phyloP scores from a whole-genome alignment of 345 rosid species.

The Brassica nigra region DNA sequence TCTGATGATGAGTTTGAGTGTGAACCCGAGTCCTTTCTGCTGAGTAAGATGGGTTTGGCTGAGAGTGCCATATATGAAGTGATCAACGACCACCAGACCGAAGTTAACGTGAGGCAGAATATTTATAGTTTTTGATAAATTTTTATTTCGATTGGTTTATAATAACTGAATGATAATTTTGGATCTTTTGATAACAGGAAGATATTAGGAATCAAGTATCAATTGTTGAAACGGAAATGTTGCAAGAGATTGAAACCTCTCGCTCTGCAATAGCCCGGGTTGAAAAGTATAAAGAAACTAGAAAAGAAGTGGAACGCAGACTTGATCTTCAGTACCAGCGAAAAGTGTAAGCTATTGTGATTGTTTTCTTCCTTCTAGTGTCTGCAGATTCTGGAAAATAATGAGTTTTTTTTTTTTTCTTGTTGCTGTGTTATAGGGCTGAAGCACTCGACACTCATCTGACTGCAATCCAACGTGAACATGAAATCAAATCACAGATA shows the following conservation, averaged over 20 bases:
- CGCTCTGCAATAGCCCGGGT: conserved; percentile 55
- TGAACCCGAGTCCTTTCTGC: conserved; percentile 48
- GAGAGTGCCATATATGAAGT: conserved; percentile 36
- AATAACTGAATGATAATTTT: background rate
- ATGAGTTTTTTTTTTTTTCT: conserved; percentile 26
- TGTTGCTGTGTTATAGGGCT: conserved; percentile 54
- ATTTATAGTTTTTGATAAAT: background rate
- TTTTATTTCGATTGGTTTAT: background rate
- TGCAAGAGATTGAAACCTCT: conserved; percentile 52
- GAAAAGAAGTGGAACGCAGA: conserved; percentile 73
- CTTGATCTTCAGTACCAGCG: conserved; percentile 81
- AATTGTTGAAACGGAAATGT: conserved; percentile 55
- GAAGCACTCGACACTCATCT: conserved; percentile 91
- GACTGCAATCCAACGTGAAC: conserved; percentile 47
- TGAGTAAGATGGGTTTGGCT: conserved; percentile 56
- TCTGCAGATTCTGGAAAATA: conserved; percentile 1
- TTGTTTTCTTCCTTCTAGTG: background rate
- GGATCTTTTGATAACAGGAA: conserved; percentile 53
- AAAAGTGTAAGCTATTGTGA: conserved; percentile 55
- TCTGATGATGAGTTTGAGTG: conserved; percentile 53
- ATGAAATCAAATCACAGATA: background rate
- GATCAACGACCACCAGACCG: conserved; percentile 10
- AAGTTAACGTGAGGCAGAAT: conserved; percentile 47
- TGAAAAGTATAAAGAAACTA: conserved; percentile 60
- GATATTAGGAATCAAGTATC: conserved; percentile 70